These are phyloP conservation scores for Verticillium nubilum DNA, from an alignment of 2,329 filamentous ascomycete genomes.

Conservation along the genomic window DNA sequence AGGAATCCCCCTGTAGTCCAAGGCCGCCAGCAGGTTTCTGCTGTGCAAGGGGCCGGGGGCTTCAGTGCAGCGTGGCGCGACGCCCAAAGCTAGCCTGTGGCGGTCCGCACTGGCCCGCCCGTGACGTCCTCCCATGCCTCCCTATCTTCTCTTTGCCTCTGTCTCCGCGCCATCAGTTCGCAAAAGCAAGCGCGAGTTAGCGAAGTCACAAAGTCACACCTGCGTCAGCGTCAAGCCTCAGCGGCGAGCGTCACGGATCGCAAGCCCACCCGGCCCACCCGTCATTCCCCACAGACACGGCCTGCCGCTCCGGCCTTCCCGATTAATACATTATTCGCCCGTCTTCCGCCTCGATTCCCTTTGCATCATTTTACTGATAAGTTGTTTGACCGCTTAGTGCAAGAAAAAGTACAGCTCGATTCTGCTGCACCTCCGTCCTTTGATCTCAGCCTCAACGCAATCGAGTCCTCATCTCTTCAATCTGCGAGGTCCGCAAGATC, in stretches of 20 bases:
- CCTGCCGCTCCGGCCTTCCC: background rate
- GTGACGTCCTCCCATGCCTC: background rate
- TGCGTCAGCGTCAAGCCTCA: background rate
- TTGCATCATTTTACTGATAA: background rate
- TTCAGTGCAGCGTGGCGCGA: background rate
- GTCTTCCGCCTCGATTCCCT: background rate
- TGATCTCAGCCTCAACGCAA: slow-evolving; percentile 15
- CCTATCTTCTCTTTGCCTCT: background rate
- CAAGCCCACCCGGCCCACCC: background rate
- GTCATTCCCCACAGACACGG: background rate
- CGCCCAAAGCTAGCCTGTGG: background rate
- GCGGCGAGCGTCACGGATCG: background rate
- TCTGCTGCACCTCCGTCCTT: background rate
- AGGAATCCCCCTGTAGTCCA: background rate
- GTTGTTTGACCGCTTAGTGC: background rate
- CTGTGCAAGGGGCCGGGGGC: background rate
- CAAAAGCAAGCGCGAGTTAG: background rate
- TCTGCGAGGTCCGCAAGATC: slow-evolving; percentile 1
- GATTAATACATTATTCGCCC: background rate
- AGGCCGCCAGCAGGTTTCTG: background rate
- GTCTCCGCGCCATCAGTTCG: background rate
- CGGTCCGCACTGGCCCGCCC: background rate
- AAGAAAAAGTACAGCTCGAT: background rate
- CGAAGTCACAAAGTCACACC: background rate
- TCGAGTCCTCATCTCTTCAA: slow-evolving; percentile 14